Conservation (phyloP, 2,329 filamentous ascomycete genomes). For the Amesomyces nigricolor region DNA sequence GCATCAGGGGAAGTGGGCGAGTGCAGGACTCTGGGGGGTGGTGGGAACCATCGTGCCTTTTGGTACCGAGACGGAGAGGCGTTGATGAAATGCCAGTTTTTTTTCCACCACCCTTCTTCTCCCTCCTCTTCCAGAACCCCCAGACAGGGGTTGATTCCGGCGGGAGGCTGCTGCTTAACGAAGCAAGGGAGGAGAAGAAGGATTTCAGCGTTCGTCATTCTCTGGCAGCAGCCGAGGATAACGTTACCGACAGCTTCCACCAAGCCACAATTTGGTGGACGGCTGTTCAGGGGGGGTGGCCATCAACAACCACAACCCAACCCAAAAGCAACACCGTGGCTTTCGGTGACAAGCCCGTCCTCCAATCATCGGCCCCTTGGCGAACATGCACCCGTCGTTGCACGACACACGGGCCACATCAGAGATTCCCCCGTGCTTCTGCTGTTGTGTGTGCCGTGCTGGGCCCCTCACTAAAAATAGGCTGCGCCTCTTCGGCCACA, state of each 20-base stretch:
- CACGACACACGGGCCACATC: slow-evolving; percentile 17
- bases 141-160: background rate
- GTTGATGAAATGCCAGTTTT: slow-evolving; percentile 19
- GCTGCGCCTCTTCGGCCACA: slow-evolving; percentile 10
- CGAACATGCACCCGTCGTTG: background rate
- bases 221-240: too few relatives aligned
- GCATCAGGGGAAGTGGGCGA: slow-evolving; percentile 6
- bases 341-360: background rate
- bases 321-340: background rate
- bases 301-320: background rate
- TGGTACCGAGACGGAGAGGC: slow-evolving; percentile 12
- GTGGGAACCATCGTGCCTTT: slow-evolving; percentile 1
- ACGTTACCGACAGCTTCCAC: too few relatives aligned
- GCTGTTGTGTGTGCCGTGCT: background rate
- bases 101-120: slow-evolving; percentile 18
- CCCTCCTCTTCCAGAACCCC: background rate
- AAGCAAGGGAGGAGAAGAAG: too few relatives aligned
- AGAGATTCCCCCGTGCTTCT: slow-evolving; percentile 10
- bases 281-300: too few relatives aligned
- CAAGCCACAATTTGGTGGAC: too few relatives aligned
- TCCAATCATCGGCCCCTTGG: slow-evolving; percentile 8
- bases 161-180: too few relatives aligned
- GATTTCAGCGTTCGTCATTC: too few relatives aligned
- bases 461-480: slow-evolving; percentile 24
- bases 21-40: slow-evolving; percentile 9